Evolutionary conservation across 768 basidiomycete species (phyloP).

Genomic region (Leucosporidium yakuticum): DNA sequence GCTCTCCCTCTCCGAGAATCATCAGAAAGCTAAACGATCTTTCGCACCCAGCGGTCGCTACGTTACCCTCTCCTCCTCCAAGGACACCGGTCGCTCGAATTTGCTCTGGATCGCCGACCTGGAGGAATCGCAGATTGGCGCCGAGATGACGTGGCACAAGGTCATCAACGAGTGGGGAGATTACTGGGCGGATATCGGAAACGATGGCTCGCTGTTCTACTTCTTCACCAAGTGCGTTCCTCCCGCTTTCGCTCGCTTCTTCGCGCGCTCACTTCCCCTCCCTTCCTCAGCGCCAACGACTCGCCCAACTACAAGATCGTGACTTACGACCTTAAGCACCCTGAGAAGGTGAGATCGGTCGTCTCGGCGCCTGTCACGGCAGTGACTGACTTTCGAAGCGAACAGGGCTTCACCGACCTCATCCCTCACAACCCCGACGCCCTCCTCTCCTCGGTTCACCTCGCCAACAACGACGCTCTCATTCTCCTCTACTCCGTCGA

Average conservation of each 20-base stretch:
- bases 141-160: constrained; percentile 66
- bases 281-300: constrained; percentile 30
- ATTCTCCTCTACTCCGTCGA: constrained; percentile 65
- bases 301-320: constrained; percentile 35
- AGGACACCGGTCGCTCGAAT: constrained; percentile 45
- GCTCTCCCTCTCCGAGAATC: not conserved
- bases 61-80: constrained; percentile 21
- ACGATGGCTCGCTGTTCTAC: constrained; percentile 37
- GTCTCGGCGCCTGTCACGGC: not conserved
- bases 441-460: constrained; percentile 51
- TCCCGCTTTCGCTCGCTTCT: not conserved
- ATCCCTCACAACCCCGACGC: constrained; percentile 65
- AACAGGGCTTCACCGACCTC: constrained; percentile 53
- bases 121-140: constrained; percentile 51
- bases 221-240: constrained; percentile 9
- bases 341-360: not conserved
- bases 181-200: constrained; percentile 45
- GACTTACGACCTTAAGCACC: constrained; percentile 22
- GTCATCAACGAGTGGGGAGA: constrained; percentile 63
- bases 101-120: constrained; percentile 68
- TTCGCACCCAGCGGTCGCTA: constrained; percentile 31
- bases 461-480: constrained; percentile 54
- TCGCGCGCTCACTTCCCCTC: too few species aligned
- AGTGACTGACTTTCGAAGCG: not conserved
- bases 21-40: not conserved